phyloP scores from a whole-genome alignment of 1,284 basidiomycete genomes.

The Rhizoctonia solani region DNA sequence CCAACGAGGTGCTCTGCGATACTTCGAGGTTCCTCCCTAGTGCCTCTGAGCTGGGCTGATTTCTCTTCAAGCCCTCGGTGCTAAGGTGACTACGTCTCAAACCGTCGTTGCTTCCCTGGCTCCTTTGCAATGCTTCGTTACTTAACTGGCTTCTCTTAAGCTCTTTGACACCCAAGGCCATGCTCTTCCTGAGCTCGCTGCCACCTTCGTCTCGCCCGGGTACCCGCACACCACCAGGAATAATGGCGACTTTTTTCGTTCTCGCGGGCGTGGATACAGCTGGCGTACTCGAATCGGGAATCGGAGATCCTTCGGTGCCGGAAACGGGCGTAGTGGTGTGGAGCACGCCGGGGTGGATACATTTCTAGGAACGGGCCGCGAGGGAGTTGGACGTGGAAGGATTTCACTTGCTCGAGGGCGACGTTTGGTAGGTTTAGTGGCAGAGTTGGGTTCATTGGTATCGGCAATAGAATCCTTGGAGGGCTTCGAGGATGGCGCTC shows the following conservation, averaged over 20 bases:
- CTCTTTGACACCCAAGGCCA: not conserved
- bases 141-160: conserved; percentile 16
- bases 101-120: not conserved
- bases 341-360: conserved; percentile 16
- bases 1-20: not conserved
- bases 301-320: not conserved
- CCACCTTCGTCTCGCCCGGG: not conserved
- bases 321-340: conserved; percentile 13
- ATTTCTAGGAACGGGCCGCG: not conserved
- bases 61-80: conserved; percentile 5
- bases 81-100: conserved; percentile 2
- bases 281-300: not conserved
- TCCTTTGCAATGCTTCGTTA: conserved; percentile 4
- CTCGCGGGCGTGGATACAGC: not conserved
- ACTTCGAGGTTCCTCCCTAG: conserved; percentile 7
- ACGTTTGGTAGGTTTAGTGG: conserved; percentile 5
- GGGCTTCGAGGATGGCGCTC: not conserved
- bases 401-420: conserved; percentile 26
- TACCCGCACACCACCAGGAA: conserved; percentile 19
- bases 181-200: conserved; percentile 16
- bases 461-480: not conserved
- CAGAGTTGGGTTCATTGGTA: not conserved
- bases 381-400: conserved; percentile 2
- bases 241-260: conserved; percentile 10
- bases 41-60: not conserved